Conservation (phyloP, 164 flowering plant species). For the Piper betle region DNA sequence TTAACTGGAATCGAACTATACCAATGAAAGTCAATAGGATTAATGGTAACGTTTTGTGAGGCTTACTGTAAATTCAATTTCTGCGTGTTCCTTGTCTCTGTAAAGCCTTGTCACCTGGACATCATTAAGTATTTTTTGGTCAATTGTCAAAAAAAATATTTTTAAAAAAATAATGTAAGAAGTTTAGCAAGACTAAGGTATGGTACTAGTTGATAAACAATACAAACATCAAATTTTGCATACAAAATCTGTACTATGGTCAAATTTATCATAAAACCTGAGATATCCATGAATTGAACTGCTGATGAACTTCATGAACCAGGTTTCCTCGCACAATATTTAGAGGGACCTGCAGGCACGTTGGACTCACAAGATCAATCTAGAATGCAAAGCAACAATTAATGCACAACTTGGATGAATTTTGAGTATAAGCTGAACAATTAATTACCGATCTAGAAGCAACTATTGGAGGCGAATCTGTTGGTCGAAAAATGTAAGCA, state of each 20-base stretch:
- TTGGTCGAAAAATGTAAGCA: slow-evolving; percentile 80
- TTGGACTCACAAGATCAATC: background rate
- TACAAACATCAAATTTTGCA: background rate
- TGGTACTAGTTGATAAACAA: background rate
- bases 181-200: background rate
- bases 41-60: background rate
- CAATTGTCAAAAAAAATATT: too few species aligned
- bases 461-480: slow-evolving; percentile 29
- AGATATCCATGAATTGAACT: slow-evolving; percentile 69
- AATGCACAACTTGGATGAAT: too few species aligned
- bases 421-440: background rate
- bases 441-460: slow-evolving; percentile 55
- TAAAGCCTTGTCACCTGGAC: slow-evolving; percentile 68
- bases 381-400: background rate
- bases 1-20: background rate
- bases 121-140: background rate
- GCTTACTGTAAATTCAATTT: slow-evolving; percentile 80
- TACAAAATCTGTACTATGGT: background rate
- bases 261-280: slow-evolving; percentile 34
- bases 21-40: background rate
- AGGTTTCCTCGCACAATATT: slow-evolving; percentile 55
- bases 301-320: slow-evolving; percentile 77
- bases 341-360: slow-evolving; percentile 40
- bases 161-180: background rate
- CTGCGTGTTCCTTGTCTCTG: slow-evolving; percentile 76